Conservation (phyloP, 2,329 filamentous ascomycete species). For the Pestalotiopsis sp. region DNA sequence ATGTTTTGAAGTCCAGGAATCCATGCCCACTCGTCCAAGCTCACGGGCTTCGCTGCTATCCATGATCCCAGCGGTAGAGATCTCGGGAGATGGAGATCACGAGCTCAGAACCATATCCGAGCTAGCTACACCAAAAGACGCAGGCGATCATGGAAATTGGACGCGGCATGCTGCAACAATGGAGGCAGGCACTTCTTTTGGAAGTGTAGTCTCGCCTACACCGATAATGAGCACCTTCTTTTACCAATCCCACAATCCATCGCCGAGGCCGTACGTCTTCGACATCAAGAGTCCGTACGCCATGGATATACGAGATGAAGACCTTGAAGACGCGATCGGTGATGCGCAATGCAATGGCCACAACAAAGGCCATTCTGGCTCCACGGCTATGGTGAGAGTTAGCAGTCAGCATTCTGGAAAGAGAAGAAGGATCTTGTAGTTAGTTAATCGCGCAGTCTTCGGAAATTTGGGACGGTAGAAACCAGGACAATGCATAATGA, state of each 20-base stretch:
- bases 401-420: conserved; percentile 24
- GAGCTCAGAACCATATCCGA: conserved; percentile 44
- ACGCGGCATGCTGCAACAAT: conserved; percentile 35
- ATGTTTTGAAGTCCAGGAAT: conserved; percentile 43
- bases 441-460: neutral
- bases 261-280: conserved; percentile 32
- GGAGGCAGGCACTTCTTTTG: conserved; percentile 36
- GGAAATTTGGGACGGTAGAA: neutral
- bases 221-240: conserved; percentile 24
- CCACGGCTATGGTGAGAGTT: conserved; percentile 19
- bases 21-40: conserved; percentile 43
- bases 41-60: conserved; percentile 43
- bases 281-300: conserved; percentile 42
- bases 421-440: conserved; percentile 24
- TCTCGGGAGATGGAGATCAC: conserved; percentile 35
- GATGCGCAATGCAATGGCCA: conserved; percentile 12
- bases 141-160: conserved; percentile 26
- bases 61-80: conserved; percentile 37
- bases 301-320: conserved; percentile 34
- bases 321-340: conserved; percentile 29
- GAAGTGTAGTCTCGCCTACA: conserved; percentile 27
- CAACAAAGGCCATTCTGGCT: conserved; percentile 25
- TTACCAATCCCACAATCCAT: conserved; percentile 26
- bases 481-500: neutral
- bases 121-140: conserved; percentile 40